These are phyloP conservation scores for Anthostomella pinea DNA, from an alignment of 2,329 filamentous ascomycete genomes.

Conservation along the genomic window DNA sequence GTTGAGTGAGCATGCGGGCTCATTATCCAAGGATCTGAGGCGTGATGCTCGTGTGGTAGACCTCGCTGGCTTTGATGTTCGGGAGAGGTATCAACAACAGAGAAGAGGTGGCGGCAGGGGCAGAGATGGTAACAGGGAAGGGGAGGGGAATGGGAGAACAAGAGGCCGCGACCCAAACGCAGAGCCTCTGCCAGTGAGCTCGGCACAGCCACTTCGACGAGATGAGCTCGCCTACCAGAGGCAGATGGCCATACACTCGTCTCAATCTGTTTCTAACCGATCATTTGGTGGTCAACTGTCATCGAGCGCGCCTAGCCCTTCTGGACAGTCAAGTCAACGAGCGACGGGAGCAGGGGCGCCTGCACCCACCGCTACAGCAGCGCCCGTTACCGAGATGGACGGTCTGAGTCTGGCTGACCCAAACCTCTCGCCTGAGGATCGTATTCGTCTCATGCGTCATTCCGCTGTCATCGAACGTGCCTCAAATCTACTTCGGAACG, in stretches of 20 bases:
- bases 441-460: conserved; percentile 77
- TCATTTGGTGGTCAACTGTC: conserved; percentile 85
- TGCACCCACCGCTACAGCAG: conserved; percentile 22
- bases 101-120: conserved; percentile 44
- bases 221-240: conserved; percentile 91
- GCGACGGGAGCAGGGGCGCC: not conserved
- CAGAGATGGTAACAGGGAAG: conserved; percentile 47
- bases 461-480: conserved; percentile 83
- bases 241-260: conserved; percentile 85
- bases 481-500: conserved; percentile 73
- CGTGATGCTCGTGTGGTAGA: conserved; percentile 84
- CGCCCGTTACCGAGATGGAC: conserved; percentile 39
- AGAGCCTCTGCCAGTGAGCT: conserved; percentile 72
- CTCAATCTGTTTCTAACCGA: conserved; percentile 74
- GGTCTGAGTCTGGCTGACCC: conserved; percentile 50
- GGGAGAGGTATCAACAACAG: conserved; percentile 66
- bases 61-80: conserved; percentile 79
- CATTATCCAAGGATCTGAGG: conserved; percentile 77
- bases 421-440: conserved; percentile 69
- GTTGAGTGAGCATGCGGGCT: conserved; percentile 74
- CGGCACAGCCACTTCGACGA: conserved; percentile 74
- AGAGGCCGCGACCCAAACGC: conserved; percentile 80
- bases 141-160: conserved; percentile 23
- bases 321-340: conserved; percentile 21
- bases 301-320: conserved; percentile 45